Evolutionary conservation across 495 filamentous ascomycete genomes (phyloP).

Genomic region (Cudoniella acicularis): DNA sequence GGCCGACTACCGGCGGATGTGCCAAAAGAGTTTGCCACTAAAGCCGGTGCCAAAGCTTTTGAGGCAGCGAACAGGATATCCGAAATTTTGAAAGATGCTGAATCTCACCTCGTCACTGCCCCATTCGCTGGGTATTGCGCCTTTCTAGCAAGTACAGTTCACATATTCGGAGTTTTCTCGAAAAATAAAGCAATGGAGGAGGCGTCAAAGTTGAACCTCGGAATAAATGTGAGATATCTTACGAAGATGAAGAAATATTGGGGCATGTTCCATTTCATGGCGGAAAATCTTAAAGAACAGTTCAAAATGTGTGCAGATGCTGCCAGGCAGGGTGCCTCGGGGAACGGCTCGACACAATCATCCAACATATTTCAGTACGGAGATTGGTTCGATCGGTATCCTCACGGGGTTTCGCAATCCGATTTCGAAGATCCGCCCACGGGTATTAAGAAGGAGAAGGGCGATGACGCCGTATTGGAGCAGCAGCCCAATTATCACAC

Average conservation of each 20-base stretch:
- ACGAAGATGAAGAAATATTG: slow-evolving; percentile 95
- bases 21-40: slow-evolving; percentile 74
- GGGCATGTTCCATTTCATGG: slow-evolving; percentile 97
- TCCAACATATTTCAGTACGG: slow-evolving; percentile 88
- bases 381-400: slow-evolving; percentile 96
- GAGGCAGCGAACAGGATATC: slow-evolving; percentile 91
- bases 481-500: slow-evolving; percentile 87
- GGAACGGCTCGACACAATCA: slow-evolving; percentile 36
- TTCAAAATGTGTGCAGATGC: slow-evolving; percentile 85
- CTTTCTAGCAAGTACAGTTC: slow-evolving; percentile 86
- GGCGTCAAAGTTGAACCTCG: slow-evolving; percentile 79
- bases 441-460: slow-evolving; percentile 60
- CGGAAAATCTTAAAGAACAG: slow-evolving; percentile 85
- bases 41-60: slow-evolving; percentile 71
- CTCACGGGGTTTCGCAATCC: slow-evolving; percentile 79
- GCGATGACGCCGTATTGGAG: slow-evolving; percentile 75
- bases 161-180: slow-evolving; percentile 89
- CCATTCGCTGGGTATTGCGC: slow-evolving; percentile 95
- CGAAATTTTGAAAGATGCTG: slow-evolving; percentile 72
- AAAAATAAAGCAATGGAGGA: slow-evolving; percentile 70
- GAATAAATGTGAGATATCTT: slow-evolving; percentile 83
- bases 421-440: slow-evolving; percentile 78
- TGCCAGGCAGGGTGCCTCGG: slow-evolving; percentile 33
- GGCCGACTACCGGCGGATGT: slow-evolving; percentile 67
- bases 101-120: slow-evolving; percentile 75